These are phyloP conservation scores for Alternaria gaisen DNA, from an alignment of 2,329 filamentous ascomycete species.

Conservation along the genomic window DNA sequence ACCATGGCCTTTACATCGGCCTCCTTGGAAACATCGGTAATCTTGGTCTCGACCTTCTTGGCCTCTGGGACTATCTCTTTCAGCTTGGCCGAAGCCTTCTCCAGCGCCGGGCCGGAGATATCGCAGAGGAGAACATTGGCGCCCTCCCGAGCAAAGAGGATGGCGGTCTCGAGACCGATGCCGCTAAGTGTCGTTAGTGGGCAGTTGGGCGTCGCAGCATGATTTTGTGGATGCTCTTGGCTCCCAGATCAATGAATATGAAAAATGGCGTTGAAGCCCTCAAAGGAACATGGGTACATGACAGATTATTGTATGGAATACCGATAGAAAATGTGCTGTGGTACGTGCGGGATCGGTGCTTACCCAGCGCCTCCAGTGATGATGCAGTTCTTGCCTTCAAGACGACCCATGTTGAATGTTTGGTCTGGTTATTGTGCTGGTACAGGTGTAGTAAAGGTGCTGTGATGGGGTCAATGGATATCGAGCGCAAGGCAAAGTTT, in stretches of 20 bases:
- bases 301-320: not conserved
- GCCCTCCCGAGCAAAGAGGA: constrained; percentile 89
- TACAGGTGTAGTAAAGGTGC: constrained; percentile 7
- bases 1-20: constrained; percentile 77
- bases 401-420: constrained; percentile 57
- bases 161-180: constrained; percentile 90
- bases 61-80: constrained; percentile 72
- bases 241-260: not conserved
- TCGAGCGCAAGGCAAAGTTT: constrained; percentile 26
- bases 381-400: constrained; percentile 74
- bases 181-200: constrained; percentile 65
- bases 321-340: not conserved
- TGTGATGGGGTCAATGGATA: constrained; percentile 22
- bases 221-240: not conserved
- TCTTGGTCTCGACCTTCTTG: constrained; percentile 67
- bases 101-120: constrained; percentile 79
- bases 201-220: not conserved
- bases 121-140: constrained; percentile 87
- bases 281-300: not conserved
- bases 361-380: constrained; percentile 89
- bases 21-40: constrained; percentile 88
- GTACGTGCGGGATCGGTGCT: constrained; percentile 44
- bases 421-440: constrained; percentile 11
- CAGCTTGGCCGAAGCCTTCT: constrained; percentile 78
- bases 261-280: not conserved